Conservation (phyloP, 805 yeast genomes). For the Candida palmyrensis region DNA sequence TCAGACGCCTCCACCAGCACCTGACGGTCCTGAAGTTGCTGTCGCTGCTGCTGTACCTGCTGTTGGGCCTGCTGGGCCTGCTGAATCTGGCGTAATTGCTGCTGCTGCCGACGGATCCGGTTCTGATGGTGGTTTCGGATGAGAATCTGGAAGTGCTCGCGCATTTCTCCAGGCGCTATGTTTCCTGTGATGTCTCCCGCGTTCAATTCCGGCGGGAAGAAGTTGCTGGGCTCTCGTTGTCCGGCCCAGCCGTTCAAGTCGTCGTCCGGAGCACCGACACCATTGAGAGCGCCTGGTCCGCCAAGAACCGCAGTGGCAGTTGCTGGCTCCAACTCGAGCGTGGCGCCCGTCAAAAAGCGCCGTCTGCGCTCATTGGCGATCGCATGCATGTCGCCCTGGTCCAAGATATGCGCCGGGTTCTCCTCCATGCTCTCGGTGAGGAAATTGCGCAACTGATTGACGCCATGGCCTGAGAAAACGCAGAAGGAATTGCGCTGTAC, state of each 20-base stretch:
- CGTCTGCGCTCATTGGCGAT: slow-evolving; percentile 19
- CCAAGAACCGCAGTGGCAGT: too few relatives aligned
- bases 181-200: slow-evolving; percentile 25
- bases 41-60: slow-evolving; percentile 7
- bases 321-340: too few relatives aligned
- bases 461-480: slow-evolving; percentile 91
- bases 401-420: slow-evolving; percentile 23
- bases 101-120: slow-evolving; percentile 7
- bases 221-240: slow-evolving; percentile 19
- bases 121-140: slow-evolving; percentile 24
- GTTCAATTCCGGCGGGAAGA: slow-evolving; percentile 4
- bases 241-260: slow-evolving; percentile 16
- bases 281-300: slow-evolving; percentile 3
- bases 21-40: slow-evolving; percentile 4
- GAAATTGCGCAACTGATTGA: slow-evolving; percentile 65
- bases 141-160: slow-evolving; percentile 27
- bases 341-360: slow-evolving; percentile 16
- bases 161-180: slow-evolving; percentile 27
- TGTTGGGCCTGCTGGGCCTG: slow-evolving; percentile 5
- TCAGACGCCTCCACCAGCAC: slow-evolving; percentile 2
- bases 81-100: slow-evolving; percentile 3
- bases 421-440: slow-evolving; percentile 45
- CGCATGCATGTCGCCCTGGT: slow-evolving; percentile 26
- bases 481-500: slow-evolving; percentile 84
- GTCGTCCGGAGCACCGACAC: slow-evolving; percentile 6